Evolutionary conservation across 192 early-diverging fungal genomes (phyloP).

Genomic region (Coemansia sp.): DNA sequence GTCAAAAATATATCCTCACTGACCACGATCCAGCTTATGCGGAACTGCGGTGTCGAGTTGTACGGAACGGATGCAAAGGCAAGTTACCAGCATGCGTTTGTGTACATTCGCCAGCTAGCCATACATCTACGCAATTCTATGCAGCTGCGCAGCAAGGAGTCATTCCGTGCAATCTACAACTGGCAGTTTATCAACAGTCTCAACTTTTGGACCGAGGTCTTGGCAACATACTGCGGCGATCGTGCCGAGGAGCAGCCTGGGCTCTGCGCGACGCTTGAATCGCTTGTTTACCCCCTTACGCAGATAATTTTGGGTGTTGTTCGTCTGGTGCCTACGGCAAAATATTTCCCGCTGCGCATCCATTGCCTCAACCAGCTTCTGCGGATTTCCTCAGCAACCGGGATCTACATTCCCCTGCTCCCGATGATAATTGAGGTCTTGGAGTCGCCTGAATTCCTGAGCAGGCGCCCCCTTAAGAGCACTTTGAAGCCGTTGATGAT

Average conservation of each 20-base stretch:
- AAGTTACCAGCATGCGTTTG: conserved; percentile 93
- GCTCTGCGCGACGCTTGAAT: conserved; percentile 58
- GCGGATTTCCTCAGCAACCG: conserved; percentile 70
- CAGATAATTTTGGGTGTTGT: conserved; percentile 76
- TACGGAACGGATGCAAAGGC: conserved; percentile 74
- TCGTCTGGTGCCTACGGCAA: conserved; percentile 85
- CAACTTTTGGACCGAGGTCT: conserved; percentile 86
- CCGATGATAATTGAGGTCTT: conserved; percentile 85
- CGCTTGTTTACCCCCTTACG: conserved; percentile 88
- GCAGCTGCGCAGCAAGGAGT: conserved; percentile 81
- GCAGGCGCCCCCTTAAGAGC: conserved; percentile 69
- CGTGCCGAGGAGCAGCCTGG: conserved; percentile 55
- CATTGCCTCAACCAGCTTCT: conserved; percentile 77
- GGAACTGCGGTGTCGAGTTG: conserved; percentile 89
- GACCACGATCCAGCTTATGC: conserved; percentile 87
- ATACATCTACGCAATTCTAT: conserved; percentile 90
- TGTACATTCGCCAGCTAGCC: conserved; percentile 91
- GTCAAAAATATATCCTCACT: conserved; percentile 80
- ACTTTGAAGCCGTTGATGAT: conserved; percentile 88
- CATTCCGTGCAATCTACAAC: conserved; percentile 90
- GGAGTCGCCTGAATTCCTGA: conserved; percentile 71
- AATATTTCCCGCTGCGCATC: conserved; percentile 92
- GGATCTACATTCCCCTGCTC: conserved; percentile 77
- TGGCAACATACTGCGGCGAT: conserved; percentile 71
- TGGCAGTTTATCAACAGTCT: conserved; percentile 97